Base-by-base conservation (phyloP, 176 grass and related monocot species). In the Metroxylon sagu region DNA sequence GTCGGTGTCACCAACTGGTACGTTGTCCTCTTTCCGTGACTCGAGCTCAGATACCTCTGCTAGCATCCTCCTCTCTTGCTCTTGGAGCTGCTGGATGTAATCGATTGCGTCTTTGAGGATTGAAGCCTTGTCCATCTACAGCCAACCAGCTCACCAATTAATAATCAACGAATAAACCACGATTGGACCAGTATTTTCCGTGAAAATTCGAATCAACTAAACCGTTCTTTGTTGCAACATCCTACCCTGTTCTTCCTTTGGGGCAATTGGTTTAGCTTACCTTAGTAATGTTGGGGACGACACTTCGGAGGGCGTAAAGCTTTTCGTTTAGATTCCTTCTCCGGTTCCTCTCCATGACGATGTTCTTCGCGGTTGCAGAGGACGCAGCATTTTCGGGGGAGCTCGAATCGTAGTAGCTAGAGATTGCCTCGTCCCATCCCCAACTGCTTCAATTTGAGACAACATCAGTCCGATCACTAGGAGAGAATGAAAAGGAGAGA, bases 71-170 rank as follows among this genome's bases (percentile, higher is more conserved):
- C 18, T 61, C 18, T 73, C 70, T 26, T 73, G 50, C 14, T 63
- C 70, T 23, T 73, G 70, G 25, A 73, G 70, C 58, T 73, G 49
- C 26, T 62, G 26, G 27, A 73, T 73, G 59, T 73, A 73, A 19
- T 73, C 50, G 15, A 73, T 73, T 5, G 70, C 70, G 19, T 73
- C 70, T 8, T 54, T 63, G 15, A 73, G 48, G 58, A 62, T 73
- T 21, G 70, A 73, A 14, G 59, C 70, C 59, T 73, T 73, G 51
- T 73, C 59, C 70, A 73, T 62, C 70, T 73, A 43, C 5, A 43
- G 35, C 35, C 35, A 43, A 14, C 35, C 6, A 43, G 10, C 2
- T 8, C 35, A 12, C 35, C 35, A 12, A 39, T 39, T 12, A 39
- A 2, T 39, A 39, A 39, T 6, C 7, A 12, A 43, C 35, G 35